Evolutionary conservation across 2,329 filamentous ascomycete species (phyloP).

Genomic region (Aspergillus brasiliensis): DNA sequence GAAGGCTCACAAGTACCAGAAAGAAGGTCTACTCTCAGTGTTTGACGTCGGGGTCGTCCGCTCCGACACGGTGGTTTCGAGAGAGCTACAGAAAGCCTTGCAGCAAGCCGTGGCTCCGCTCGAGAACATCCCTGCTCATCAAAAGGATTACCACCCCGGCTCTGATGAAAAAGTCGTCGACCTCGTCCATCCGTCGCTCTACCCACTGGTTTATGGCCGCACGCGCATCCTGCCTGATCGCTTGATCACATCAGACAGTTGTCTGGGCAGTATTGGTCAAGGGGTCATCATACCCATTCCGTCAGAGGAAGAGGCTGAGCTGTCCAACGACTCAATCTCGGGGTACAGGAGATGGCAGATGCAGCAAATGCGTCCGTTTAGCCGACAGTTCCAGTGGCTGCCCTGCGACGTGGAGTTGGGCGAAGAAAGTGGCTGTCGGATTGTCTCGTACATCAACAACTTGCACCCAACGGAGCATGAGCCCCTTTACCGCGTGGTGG

Average conservation of each 20-base stretch:
- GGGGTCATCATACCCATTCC: slow-evolving; percentile 11
- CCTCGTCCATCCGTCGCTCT: slow-evolving; percentile 64
- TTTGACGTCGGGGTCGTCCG: slow-evolving; percentile 56
- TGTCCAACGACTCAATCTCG: too few species aligned
- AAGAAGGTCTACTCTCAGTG: slow-evolving; percentile 28
- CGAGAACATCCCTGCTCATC: slow-evolving; percentile 48
- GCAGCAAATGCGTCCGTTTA: slow-evolving; percentile 16
- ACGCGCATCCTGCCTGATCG: slow-evolving; percentile 25
- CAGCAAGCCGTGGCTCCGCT: slow-evolving; percentile 51
- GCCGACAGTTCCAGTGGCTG: slow-evolving; percentile 51
- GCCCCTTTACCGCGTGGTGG: slow-evolving; percentile 39
- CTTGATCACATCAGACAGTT: slow-evolving; percentile 26
- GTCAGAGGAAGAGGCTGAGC: neutral
- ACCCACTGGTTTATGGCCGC: slow-evolving; percentile 35
- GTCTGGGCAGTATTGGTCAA: slow-evolving; percentile 16
- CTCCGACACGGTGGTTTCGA: slow-evolving; percentile 53
- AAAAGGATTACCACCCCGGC: slow-evolving; percentile 66
- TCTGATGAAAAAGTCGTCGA: slow-evolving; percentile 62
- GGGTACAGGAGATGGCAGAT: neutral
- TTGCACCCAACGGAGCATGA: slow-evolving; percentile 39
- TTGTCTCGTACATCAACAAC: slow-evolving; percentile 49
- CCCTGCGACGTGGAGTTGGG: slow-evolving; percentile 40
- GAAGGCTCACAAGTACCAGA: slow-evolving; percentile 48
- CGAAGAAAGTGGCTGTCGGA: slow-evolving; percentile 21
- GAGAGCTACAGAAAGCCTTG: slow-evolving; percentile 47